These are phyloP conservation scores for Teratosphaeria nubilosa DNA, from an alignment of 2,329 filamentous ascomycete species.

Conservation along the genomic window DNA sequence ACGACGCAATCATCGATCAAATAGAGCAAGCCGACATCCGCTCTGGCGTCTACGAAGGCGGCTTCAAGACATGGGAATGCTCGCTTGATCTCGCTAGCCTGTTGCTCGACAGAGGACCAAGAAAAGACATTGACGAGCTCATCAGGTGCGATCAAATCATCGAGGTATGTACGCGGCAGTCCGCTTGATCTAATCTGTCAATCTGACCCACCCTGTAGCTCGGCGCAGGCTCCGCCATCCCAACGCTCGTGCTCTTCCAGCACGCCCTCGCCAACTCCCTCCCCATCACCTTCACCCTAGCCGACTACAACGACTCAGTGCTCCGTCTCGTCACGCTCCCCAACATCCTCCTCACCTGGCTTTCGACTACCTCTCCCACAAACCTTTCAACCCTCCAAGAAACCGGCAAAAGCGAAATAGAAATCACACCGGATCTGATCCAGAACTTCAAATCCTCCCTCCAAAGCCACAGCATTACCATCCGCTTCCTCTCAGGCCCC, in stretches of 20 bases:
- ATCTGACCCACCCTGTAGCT: conserved; percentile 41
- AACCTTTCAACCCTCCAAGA: conserved; percentile 2
- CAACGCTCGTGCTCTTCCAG: conserved; percentile 61
- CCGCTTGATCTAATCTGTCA: neutral
- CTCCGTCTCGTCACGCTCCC: conserved; percentile 69
- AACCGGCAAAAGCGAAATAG: conserved; percentile 46
- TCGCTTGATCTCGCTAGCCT: conserved; percentile 68
- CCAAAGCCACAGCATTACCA: conserved; percentile 37
- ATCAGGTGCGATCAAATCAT: conserved; percentile 39
- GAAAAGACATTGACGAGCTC: conserved; percentile 41
- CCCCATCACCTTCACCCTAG: conserved; percentile 52
- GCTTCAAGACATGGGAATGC: conserved; percentile 86
- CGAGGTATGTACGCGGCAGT: conserved; percentile 25
- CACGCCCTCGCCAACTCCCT: conserved; percentile 42
- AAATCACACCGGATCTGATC: conserved; percentile 43
- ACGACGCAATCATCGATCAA: conserved; percentile 44
- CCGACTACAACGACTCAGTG: conserved; percentile 73
- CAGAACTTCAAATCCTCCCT: conserved; percentile 50
- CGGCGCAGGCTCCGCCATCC: conserved; percentile 68
- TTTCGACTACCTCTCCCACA: conserved; percentile 11
- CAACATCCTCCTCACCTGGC: conserved; percentile 64
- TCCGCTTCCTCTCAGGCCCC: conserved; percentile 63
- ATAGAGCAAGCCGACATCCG: conserved; percentile 64
- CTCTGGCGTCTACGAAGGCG: conserved; percentile 75
- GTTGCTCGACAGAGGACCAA: conserved; percentile 37